A percentile compares a stretch with the other conserved stretches of the same genome.
These are phyloP conservation scores for Eucalyptus camaldulensis DNA, from an alignment of 345 rosid species.

Conservation along the genomic window DNA sequence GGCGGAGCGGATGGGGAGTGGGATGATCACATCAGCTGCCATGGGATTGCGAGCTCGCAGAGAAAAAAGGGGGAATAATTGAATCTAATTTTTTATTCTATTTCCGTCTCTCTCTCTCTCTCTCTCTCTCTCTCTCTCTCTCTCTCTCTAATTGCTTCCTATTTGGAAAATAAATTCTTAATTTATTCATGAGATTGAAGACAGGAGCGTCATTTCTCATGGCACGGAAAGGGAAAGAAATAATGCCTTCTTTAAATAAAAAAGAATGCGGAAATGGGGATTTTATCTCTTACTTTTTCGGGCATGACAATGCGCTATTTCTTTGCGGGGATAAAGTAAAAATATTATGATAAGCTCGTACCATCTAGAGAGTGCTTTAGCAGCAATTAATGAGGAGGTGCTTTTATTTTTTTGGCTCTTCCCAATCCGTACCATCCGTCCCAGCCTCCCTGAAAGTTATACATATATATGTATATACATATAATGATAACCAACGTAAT, in stretches of 20 bases:
- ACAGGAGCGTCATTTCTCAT: neutral
- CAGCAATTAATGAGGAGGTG: neutral
- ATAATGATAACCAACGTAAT: neutral
- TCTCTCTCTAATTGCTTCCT: neutral
- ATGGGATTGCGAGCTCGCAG: conserved; percentile 13
- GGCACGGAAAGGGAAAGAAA: neutral
- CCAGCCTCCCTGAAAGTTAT: neutral
- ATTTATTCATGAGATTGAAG: neutral
- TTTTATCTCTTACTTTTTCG: neutral
- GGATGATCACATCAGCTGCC: conserved; percentile 88
- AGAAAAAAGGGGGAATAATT: neutral
- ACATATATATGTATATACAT: too few species aligned
- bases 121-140: neutral
- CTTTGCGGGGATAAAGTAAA: neutral
- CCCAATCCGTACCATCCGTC: neutral
- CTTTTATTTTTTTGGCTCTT: too few species aligned
- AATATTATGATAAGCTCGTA: neutral
- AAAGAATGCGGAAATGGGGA: neutral
- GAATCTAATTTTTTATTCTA: neutral
- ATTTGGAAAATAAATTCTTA: neutral
- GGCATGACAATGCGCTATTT: neutral
- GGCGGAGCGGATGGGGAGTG: conserved; percentile 7
- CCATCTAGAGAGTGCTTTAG: neutral
- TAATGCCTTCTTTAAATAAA: neutral
- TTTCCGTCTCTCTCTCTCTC: neutral